phyloP scores from a whole-genome alignment of 768 basidiomycete genomes.

The Boletus bicolor region DNA sequence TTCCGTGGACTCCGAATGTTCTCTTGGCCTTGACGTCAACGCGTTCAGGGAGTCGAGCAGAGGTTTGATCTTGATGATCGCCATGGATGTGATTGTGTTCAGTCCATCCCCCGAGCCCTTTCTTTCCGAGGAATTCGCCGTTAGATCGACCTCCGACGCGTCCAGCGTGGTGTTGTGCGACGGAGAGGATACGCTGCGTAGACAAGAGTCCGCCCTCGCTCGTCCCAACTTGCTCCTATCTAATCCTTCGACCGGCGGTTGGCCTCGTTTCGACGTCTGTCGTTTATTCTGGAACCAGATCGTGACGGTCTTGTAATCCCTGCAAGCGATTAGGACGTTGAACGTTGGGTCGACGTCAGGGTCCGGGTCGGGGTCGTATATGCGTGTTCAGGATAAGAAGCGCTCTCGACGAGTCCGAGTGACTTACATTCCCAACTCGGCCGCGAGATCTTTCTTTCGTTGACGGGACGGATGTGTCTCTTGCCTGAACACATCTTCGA shows the following conservation, averaged over 20 bases:
- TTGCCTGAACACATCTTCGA: slow-evolving; percentile 27
- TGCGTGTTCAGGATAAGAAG: background rate
- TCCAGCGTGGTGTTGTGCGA: slow-evolving; percentile 27
- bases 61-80: slow-evolving; percentile 23
- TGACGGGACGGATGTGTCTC: slow-evolving; percentile 32
- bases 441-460: slow-evolving; percentile 28
- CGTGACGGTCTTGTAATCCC: slow-evolving; percentile 48
- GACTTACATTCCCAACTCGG: slow-evolving; percentile 29
- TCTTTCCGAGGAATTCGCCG: background rate
- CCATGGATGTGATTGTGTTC: slow-evolving; percentile 10
- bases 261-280: slow-evolving; percentile 44
- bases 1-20: background rate
- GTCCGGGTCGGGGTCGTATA: background rate
- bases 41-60: slow-evolving; percentile 19
- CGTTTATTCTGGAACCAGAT: slow-evolving; percentile 86
- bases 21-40: slow-evolving; percentile 11
- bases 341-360: background rate
- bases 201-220: slow-evolving; percentile 16
- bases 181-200: slow-evolving; percentile 31
- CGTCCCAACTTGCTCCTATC: background rate
- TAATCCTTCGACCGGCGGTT: background rate
- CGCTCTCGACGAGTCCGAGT: background rate
- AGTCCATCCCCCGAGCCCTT: background rate
- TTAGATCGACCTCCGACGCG: background rate
- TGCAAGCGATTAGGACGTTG: slow-evolving; percentile 6